Evolutionary conservation across 2,329 filamentous ascomycete genomes (phyloP).

Genomic region (Onygenales sp.): DNA sequence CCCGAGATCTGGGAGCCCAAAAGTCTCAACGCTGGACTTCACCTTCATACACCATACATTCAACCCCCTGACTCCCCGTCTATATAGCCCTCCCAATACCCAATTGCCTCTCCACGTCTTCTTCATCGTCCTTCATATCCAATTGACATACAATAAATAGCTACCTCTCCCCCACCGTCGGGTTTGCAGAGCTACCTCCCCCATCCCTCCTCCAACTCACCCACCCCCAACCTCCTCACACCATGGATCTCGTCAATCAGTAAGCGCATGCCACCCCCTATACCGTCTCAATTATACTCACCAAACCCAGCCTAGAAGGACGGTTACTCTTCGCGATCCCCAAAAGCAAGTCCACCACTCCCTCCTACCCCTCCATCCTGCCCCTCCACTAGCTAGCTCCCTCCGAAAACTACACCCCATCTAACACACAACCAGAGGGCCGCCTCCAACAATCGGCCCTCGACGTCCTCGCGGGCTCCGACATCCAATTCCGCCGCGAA

Average conservation of each 20-base stretch:
- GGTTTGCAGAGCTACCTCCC: neutral
- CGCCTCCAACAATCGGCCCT: slow-evolving; percentile 80
- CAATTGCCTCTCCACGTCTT: too few relatives aligned
- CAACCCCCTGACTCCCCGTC: too few relatives aligned
- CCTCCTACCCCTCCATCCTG: slow-evolving; percentile 8
- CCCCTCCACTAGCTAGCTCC: slow-evolving; percentile 7
- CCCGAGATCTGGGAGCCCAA: neutral
- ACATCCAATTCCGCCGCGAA: slow-evolving; percentile 94
- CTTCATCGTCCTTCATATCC: too few relatives aligned
- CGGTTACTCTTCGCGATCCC: slow-evolving; percentile 94
- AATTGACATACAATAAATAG: too few relatives aligned
- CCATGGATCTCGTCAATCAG: slow-evolving; percentile 56
- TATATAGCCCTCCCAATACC: too few relatives aligned
- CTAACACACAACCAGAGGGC: slow-evolving; percentile 55
- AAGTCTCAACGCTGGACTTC: neutral
- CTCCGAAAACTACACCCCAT: neutral
- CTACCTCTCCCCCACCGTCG: too few relatives aligned
- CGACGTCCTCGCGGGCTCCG: slow-evolving; percentile 83
- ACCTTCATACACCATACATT: neutral
- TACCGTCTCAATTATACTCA: slow-evolving; percentile 5
- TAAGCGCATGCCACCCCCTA: slow-evolving; percentile 28
- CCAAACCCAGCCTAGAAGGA: slow-evolving; percentile 63
- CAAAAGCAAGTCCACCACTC: slow-evolving; percentile 62
- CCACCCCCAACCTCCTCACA: slow-evolving; percentile 2
- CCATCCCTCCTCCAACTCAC: slow-evolving; percentile 8